Conservation (phyloP, 371 early-diverging fungal species). For the Thermomucor indicae-seudaticae region DNA sequence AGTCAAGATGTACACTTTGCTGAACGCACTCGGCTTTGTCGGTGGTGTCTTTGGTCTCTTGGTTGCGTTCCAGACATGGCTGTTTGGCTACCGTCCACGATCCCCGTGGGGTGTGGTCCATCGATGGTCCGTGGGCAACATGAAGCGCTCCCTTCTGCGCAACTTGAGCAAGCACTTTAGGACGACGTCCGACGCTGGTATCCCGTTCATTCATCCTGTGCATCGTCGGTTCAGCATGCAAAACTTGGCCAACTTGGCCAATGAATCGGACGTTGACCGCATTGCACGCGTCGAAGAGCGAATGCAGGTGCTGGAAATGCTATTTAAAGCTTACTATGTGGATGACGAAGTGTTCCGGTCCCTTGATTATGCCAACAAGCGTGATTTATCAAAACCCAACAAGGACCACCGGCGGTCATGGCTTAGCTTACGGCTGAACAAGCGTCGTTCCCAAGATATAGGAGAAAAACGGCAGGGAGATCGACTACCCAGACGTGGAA, state of each 20-base stretch:
- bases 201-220: slow-evolving; percentile 42
- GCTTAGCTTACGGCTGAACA: no score
- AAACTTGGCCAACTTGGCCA: slow-evolving; percentile 11
- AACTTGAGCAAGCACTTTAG: slow-evolving; percentile 36
- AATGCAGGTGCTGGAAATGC: slow-evolving; percentile 22
- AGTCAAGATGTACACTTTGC: slow-evolving; percentile 42
- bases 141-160: slow-evolving; percentile 37
- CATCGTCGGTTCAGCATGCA: slow-evolving; percentile 35
- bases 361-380: slow-evolving; percentile 26
- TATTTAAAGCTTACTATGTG: slow-evolving; percentile 34
- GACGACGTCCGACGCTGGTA: slow-evolving; percentile 24
- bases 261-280: slow-evolving; percentile 17
- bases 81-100: slow-evolving; percentile 44
- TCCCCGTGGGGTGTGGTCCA: slow-evolving; percentile 50
- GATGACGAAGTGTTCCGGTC: slow-evolving; percentile 39
- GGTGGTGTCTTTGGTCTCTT: slow-evolving; percentile 49
- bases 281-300: slow-evolving; percentile 24
- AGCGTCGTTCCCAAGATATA: no score
- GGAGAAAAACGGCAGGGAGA: no score
- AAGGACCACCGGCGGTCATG: no score
- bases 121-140: slow-evolving; percentile 43
- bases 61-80: slow-evolving; percentile 38
- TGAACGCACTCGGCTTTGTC: slow-evolving; percentile 45
- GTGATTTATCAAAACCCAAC: no score
- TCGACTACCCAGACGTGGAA: no score